Evolutionary conservation across 2,329 filamentous ascomycete species (phyloP).

Genomic region (Hansfordia pulvinata): DNA sequence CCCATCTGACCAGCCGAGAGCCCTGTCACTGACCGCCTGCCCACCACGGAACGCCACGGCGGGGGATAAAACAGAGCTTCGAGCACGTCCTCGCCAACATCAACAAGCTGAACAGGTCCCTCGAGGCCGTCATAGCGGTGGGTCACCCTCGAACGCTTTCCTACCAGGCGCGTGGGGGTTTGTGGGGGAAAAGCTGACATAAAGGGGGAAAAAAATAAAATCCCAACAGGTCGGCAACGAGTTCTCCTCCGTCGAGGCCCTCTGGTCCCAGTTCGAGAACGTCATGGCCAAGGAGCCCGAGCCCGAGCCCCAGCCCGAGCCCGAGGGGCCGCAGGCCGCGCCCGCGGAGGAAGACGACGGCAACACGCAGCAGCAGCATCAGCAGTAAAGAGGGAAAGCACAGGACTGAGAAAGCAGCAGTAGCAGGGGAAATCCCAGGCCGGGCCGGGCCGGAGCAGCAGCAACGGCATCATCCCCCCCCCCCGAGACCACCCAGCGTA

Average conservation of each 20-base stretch:
- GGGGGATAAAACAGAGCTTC: slow-evolving; percentile 38
- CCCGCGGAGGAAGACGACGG: slow-evolving; percentile 11
- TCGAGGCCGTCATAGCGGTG: slow-evolving; percentile 85
- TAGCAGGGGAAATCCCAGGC: too few relatives aligned
- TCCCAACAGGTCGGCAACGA: slow-evolving; percentile 69
- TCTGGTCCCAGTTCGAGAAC: slow-evolving; percentile 95
- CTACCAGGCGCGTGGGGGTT: background rate
- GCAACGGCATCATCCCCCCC: too few relatives aligned
- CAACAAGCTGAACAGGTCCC: slow-evolving; percentile 83
- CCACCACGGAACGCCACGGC: too few relatives aligned
- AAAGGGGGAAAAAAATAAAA: background rate
- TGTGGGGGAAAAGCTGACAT: too few relatives aligned
- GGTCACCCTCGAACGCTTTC: slow-evolving; percentile 13
- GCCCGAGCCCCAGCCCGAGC: slow-evolving; percentile 11
- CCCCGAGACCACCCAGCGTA: too few relatives aligned
- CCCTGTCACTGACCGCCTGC: too few relatives aligned
- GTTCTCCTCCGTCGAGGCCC: slow-evolving; percentile 88
- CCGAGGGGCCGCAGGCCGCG: slow-evolving; percentile 7
- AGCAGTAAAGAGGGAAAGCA: too few relatives aligned
- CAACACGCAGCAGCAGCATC: background rate
- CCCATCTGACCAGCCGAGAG: background rate
- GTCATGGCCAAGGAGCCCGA: slow-evolving; percentile 70
- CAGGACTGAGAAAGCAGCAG: too few relatives aligned
- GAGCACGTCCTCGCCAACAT: slow-evolving; percentile 91
- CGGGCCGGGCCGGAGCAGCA: too few relatives aligned